Evolutionary conservation across 2,329 filamentous ascomycete species (phyloP), one percentile per base, ranked within the genome.

Genomic region (Alternaria sp.): DNA sequence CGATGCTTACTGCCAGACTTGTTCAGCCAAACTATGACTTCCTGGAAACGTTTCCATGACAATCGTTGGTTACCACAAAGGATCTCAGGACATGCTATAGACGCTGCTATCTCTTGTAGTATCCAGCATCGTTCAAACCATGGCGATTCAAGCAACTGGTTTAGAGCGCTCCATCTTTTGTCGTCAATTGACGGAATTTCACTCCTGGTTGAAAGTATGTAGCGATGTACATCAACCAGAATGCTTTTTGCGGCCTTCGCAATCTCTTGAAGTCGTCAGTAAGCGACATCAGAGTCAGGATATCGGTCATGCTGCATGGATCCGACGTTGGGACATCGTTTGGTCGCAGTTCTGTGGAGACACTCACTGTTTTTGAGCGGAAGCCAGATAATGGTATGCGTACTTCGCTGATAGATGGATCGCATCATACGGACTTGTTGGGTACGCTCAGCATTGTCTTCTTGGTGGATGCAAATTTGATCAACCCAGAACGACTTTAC

Each of bases 11-110:
- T 4, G 15, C 32, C 15, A 40, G 15, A 40, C 4, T n/a, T n/a
- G 32, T 10, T 40, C 0, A 40, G 15, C 32, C 32, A 40, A 5
- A 5, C 32, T 40, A 40, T 40, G 1, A 1, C 32, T 40, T 8
- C 7, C 15, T 40, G 4, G 13, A 36, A 36, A 2, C 3, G 6
- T 4, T 3, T 4, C 32, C 32, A 40, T 1, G 32, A 40, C 4
- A 40, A n/a, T 10, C 2, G 15, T 10, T 40, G 15, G 1, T 40
- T 17, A 10, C 32, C 32, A 0, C 15, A 40, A 40, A n/a, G 32
- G 0, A 40, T n/a, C 2, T 17, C 15, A 0, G 32, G 32, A 1
- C 32, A 40, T n/a, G 0, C 8, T 40, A 0, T 10, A 5, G 32
- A 40, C 32, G 2, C 32, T 17, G 32, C 32, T 1, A 40, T 17